A percentile compares a stretch with the other conserved stretches of the same genome.
Conservation (phyloP, 805 yeast species). For the Hanseniaspora thailandica region DNA sequence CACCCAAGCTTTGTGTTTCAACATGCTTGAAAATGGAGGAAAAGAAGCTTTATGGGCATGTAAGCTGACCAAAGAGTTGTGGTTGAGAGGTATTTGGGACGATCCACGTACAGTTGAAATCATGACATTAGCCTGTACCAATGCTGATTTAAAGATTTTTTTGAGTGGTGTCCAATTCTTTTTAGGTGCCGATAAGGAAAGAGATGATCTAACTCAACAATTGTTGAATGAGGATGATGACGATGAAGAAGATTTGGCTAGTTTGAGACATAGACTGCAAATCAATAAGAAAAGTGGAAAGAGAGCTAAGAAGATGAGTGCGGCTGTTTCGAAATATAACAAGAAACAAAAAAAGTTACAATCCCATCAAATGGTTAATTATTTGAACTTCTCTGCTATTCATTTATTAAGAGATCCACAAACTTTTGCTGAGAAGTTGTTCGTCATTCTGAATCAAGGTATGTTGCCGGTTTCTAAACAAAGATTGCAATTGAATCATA, state of each 20-base stretch:
- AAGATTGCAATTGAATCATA: slow-evolving; percentile 74
- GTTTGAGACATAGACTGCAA: slow-evolving; percentile 67
- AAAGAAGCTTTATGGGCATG: slow-evolving; percentile 88
- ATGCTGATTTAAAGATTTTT: slow-evolving; percentile 67
- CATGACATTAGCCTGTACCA: slow-evolving; percentile 91
- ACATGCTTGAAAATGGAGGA: slow-evolving; percentile 45
- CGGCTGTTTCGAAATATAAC: slow-evolving; percentile 57
- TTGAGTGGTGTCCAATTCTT: slow-evolving; percentile 84
- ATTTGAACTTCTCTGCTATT: slow-evolving; percentile 84
- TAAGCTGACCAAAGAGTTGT: slow-evolving; percentile 81
- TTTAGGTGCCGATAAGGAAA: slow-evolving; percentile 87
- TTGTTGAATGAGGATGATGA: slow-evolving; percentile 57
- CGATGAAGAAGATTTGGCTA: slow-evolving; percentile 61
- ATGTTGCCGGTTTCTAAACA: slow-evolving; percentile 57
- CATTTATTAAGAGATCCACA: slow-evolving; percentile 94
- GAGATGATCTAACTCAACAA: slow-evolving; percentile 59
- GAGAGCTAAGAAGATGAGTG: slow-evolving; percentile 67
- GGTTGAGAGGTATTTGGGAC: slow-evolving; percentile 98
- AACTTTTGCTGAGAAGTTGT: slow-evolving; percentile 84
- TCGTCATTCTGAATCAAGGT: slow-evolving; percentile 39
- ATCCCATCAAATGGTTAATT: slow-evolving; percentile 35
- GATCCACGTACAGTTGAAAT: slow-evolving; percentile 94
- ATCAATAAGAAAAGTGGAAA: slow-evolving; percentile 74
- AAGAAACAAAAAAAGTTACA: slow-evolving; percentile 50
- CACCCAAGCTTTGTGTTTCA: slow-evolving; percentile 85